phyloP scores from a whole-genome alignment of 2,329 filamentous ascomycete genomes.

The Calonectria fujianensis region DNA sequence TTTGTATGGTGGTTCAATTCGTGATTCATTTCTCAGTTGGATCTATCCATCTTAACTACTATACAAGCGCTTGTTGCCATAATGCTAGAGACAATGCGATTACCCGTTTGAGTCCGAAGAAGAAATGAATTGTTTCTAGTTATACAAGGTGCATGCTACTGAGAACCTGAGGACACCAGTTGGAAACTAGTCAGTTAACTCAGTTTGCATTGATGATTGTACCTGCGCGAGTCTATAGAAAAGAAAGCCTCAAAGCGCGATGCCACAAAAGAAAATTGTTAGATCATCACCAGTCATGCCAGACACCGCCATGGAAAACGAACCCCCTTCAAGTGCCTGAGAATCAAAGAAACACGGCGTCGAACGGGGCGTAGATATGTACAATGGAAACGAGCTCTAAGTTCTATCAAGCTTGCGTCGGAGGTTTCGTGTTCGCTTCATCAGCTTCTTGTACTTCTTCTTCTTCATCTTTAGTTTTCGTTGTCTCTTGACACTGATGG shows the following conservation, averaged over 20 bases:
- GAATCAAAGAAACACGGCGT: conserved; percentile 49
- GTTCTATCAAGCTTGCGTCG: conserved; percentile 87
- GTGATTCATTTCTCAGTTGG: conserved; percentile 14
- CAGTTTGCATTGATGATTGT: conserved; percentile 56
- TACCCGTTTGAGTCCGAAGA: conserved; percentile 34
- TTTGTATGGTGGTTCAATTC: conserved; percentile 2
- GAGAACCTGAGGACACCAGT: conserved; percentile 45
- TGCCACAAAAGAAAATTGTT: conserved; percentile 53
- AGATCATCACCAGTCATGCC: conserved; percentile 56
- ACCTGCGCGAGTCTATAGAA: conserved; percentile 61
- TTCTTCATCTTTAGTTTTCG: conserved; percentile 99
- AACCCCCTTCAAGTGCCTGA: conserved; percentile 52
- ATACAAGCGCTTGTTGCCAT: background rate
- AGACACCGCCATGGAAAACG: conserved; percentile 54
- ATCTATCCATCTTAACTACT: conserved; percentile 3
- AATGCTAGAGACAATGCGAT: background rate
- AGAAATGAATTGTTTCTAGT: conserved; percentile 52
- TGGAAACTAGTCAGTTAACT: conserved; percentile 44
- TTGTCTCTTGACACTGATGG: conserved; percentile 94
- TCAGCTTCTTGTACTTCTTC: conserved; percentile 99
- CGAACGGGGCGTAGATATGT: conserved; percentile 51
- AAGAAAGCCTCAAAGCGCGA: conserved; percentile 56
- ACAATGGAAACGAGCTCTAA: conserved; percentile 58
- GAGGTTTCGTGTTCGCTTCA: conserved; percentile 92
- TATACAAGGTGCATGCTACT: conserved; percentile 49